Conservation (phyloP, 2,329 filamentous ascomycete species). For the Thielaviopsis euricoi region DNA sequence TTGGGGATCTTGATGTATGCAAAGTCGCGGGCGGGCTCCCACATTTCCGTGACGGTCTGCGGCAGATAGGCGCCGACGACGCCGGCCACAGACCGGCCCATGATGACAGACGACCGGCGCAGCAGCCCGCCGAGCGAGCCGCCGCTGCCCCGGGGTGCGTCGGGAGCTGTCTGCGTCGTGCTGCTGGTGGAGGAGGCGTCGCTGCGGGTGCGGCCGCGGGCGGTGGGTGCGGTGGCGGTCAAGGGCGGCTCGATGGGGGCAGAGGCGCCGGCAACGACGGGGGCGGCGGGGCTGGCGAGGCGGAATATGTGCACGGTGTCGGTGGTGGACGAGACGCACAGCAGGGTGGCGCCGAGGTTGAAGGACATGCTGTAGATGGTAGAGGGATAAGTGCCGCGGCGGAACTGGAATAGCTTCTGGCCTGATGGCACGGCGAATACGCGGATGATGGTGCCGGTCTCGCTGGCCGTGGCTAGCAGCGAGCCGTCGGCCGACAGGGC, state of each 20-base stretch:
- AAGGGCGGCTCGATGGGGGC: slow-evolving; percentile 23
- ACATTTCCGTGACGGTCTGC: slow-evolving; percentile 89
- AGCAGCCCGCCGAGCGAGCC: slow-evolving; percentile 82
- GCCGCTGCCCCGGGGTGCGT: too few species aligned
- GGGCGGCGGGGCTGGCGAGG: slow-evolving; percentile 33
- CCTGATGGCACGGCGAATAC: slow-evolving; percentile 86
- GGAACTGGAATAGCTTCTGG: slow-evolving; percentile 90
- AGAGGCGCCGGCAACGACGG: slow-evolving; percentile 15
- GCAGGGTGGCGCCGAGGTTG: slow-evolving; percentile 79
- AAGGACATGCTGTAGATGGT: slow-evolving; percentile 99
- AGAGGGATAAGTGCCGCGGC: slow-evolving; percentile 85
- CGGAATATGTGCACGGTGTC: slow-evolving; percentile 97
- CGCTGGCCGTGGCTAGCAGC: slow-evolving; percentile 80
- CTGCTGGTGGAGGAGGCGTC: slow-evolving; percentile 33
- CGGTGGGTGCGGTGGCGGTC: slow-evolving; percentile 58
- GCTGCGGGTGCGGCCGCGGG: slow-evolving; percentile 72
- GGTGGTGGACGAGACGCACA: slow-evolving; percentile 90
- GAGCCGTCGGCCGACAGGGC: slow-evolving; percentile 87
- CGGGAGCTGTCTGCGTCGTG: too few species aligned
- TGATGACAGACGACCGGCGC: slow-evolving; percentile 84
- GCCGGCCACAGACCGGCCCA: slow-evolving; percentile 74
- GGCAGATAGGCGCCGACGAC: slow-evolving; percentile 86
- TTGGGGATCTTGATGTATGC: slow-evolving; percentile 90
- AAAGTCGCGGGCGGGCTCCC: slow-evolving; percentile 89
- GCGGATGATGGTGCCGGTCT: slow-evolving; percentile 93